These are phyloP conservation scores for Globisporangium cylindrosporum DNA, from an alignment of 352 stramenopile genomes.

Conservation along the genomic window DNA sequence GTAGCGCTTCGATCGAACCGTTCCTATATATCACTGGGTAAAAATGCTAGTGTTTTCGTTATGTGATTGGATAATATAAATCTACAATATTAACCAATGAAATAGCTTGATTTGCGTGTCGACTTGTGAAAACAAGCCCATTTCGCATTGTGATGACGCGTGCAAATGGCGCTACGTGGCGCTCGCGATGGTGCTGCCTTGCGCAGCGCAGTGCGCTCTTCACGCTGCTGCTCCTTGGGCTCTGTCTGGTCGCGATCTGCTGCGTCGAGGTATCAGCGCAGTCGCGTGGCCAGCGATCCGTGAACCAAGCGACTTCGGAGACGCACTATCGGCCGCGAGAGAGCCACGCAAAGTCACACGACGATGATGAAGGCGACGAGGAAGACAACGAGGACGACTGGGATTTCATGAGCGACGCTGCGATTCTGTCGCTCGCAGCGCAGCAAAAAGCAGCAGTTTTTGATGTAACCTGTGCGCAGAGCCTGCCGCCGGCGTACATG, in stretches of 20 bases:
- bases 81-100: background rate
- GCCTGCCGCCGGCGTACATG: conserved; percentile 36
- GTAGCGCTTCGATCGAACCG: background rate
- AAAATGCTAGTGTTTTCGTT: background rate
- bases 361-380: conserved; percentile 39
- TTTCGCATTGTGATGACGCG: background rate
- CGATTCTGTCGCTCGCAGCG: conserved; percentile 28
- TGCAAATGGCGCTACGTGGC: conserved; percentile 11
- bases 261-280: background rate
- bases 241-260: background rate
- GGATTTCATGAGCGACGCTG: conserved; percentile 61
- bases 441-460: conserved; percentile 11
- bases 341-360: conserved; percentile 4
- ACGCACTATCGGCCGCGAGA: background rate
- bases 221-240: background rate
- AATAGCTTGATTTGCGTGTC: background rate
- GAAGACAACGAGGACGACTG: conserved; percentile 50
- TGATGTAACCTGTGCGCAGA: conserved; percentile 28
- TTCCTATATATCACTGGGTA: background rate
- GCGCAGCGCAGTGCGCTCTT: conserved; percentile 7
- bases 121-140: background rate
- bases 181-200: conserved; percentile 4
- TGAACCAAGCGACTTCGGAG: background rate
- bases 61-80: background rate
- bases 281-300: background rate